phyloP scores from a whole-genome alignment of 441 rosid genomes.

The Mallotus repandus region DNA sequence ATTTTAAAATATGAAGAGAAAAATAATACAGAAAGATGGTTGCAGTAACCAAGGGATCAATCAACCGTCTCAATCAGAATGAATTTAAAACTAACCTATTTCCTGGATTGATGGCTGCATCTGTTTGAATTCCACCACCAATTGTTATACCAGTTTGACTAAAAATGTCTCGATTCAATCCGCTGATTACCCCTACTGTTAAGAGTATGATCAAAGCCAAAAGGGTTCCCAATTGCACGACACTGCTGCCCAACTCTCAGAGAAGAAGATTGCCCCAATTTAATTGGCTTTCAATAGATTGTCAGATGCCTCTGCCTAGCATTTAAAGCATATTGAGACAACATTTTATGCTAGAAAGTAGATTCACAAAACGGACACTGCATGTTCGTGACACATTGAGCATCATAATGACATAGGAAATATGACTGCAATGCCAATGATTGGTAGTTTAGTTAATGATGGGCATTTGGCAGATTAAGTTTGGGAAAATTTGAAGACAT shows the following conservation, averaged over 20 bases:
- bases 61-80: background rate
- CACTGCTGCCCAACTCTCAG: constrained; percentile 95
- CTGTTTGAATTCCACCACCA: constrained; percentile 97
- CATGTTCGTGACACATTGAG: background rate
- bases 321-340: constrained; percentile 21
- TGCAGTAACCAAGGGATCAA: no score
- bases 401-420: background rate
- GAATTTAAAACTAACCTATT: constrained; percentile 55
- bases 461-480: background rate
- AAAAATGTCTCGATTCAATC: constrained; percentile 85
- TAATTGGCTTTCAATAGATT: constrained; percentile 73
- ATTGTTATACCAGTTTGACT: constrained; percentile 91
- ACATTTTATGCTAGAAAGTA: constrained; percentile 2
- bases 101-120: constrained; percentile 98
- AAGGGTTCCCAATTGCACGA: constrained; percentile 94
- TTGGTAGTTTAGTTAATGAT: background rate
- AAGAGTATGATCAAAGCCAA: constrained; percentile 97
- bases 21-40: no score
- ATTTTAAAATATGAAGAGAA: no score
- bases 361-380: constrained; percentile 3
- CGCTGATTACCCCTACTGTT: constrained; percentile 92
- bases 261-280: constrained; percentile 69
- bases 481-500: background rate
- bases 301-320: constrained; percentile 83
- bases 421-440: background rate